Percentiles rank a stretch among this genome's conserved stretches.
These are phyloP conservation scores for Musa beccarii DNA, from an alignment of 176 grass and related monocot species.

Conservation along the genomic window DNA sequence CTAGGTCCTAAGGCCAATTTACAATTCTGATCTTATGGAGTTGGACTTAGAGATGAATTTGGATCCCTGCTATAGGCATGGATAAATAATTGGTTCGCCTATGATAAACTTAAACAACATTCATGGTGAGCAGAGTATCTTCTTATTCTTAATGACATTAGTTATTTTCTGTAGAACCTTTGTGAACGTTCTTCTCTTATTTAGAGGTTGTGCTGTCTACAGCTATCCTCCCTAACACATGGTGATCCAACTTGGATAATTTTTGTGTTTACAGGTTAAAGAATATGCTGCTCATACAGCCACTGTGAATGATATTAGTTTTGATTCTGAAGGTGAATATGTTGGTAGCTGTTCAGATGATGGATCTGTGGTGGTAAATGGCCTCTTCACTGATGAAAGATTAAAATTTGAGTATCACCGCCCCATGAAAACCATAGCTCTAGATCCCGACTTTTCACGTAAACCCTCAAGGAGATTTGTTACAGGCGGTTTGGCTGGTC, in stretches of 20 bases:
- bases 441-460: slow-evolving; percentile 72
- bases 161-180: too few relatives aligned
- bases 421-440: slow-evolving; percentile 89
- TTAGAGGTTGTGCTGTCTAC: too few relatives aligned
- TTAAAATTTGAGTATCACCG: slow-evolving; percentile 93
- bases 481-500: slow-evolving; percentile 88
- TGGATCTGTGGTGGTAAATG: slow-evolving; percentile 73
- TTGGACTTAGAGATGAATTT: too few relatives aligned
- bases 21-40: too few relatives aligned
- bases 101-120: too few relatives aligned
- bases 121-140: too few relatives aligned
- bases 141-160: too few relatives aligned
- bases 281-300: slow-evolving; percentile 71
- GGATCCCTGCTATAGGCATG: too few relatives aligned
- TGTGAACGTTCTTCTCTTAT: too few relatives aligned
- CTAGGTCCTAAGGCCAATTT: too few relatives aligned
- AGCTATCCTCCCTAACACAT: neutral
- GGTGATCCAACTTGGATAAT: neutral
- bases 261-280: slow-evolving; percentile 46
- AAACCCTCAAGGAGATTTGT: slow-evolving; percentile 81
- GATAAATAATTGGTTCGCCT: too few relatives aligned
- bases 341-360: slow-evolving; percentile 98
- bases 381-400: slow-evolving; percentile 84
- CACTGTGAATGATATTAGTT: slow-evolving; percentile 85
- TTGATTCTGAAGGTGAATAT: slow-evolving; percentile 74